A percentile compares a stretch with the other conserved stretches of the same genome.
These are phyloP conservation scores for Penicillium odoratum DNA, from an alignment of 495 filamentous ascomycete genomes.

Conservation along the genomic window DNA sequence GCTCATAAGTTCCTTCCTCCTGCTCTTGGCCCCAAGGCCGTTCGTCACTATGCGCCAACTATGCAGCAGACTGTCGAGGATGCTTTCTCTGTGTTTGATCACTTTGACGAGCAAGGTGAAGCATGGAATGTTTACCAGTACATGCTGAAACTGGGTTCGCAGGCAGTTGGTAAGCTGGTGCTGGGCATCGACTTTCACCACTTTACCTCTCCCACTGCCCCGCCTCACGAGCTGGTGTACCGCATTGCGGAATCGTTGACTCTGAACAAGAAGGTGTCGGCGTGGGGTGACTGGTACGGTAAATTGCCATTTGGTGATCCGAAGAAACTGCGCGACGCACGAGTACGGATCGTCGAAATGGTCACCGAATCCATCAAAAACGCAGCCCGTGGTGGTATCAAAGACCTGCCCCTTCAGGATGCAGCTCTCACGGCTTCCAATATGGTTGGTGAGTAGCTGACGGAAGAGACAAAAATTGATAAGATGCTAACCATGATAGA, in stretches of 20 bases:
- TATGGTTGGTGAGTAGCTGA: neutral
- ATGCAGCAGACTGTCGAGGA: conserved; percentile 48
- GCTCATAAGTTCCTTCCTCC: conserved; percentile 59
- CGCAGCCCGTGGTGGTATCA: conserved; percentile 24
- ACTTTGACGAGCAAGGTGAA: conserved; percentile 44
- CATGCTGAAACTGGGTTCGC: conserved; percentile 56
- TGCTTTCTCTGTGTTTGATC: conserved; percentile 51
- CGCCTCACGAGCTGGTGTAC: conserved; percentile 36
- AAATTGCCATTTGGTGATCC: conserved; percentile 54
- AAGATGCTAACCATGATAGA: conserved; percentile 22
- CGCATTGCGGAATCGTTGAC: conserved; percentile 38
- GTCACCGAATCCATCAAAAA: conserved; percentile 36
- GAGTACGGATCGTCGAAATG: conserved; percentile 24
- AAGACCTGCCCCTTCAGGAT: conserved; percentile 47
- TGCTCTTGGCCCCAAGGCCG: conserved; percentile 51
- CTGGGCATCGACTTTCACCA: conserved; percentile 53
- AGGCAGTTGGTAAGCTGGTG: conserved; percentile 49
- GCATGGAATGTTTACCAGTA: conserved; percentile 58
- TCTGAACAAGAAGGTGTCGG: conserved; percentile 52
- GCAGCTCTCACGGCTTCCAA: conserved; percentile 44
- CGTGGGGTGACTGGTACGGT: conserved; percentile 47
- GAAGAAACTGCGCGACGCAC: conserved; percentile 27
- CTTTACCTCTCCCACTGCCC: conserved; percentile 41
- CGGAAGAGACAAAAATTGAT: neutral
- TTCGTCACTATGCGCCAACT: conserved; percentile 52